phyloP scores from a whole-genome alignment of 2,329 filamentous ascomycete species.

The Cryphonectria japonica region DNA sequence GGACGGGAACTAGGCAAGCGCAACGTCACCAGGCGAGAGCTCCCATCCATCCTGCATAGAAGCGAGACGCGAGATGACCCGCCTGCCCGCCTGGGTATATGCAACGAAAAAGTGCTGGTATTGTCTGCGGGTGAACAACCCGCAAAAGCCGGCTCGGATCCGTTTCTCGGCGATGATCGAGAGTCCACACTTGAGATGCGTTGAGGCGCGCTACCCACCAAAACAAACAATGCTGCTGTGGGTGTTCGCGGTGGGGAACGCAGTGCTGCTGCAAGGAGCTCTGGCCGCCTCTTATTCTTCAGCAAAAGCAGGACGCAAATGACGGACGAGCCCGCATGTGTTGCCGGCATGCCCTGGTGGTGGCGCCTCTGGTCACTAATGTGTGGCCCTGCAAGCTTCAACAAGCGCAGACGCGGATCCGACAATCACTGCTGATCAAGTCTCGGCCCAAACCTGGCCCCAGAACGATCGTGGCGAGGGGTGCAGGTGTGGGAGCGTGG shows the following conservation, averaged over 20 bases:
- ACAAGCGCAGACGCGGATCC: slow-evolving; percentile 16
- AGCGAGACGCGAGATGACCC: slow-evolving; percentile 22
- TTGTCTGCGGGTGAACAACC: slow-evolving; percentile 8
- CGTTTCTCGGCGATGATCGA: slow-evolving; percentile 6
- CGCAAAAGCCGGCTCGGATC: slow-evolving; percentile 8
- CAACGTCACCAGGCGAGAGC: slow-evolving; percentile 13
- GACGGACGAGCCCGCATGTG: slow-evolving; percentile 25
- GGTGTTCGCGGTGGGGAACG: slow-evolving; percentile 1
- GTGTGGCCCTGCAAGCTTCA: not conserved
- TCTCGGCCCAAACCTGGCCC: not conserved
- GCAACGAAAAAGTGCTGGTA: slow-evolving; percentile 2
- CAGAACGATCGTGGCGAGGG: not conserved
- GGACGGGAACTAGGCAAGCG: not conserved
- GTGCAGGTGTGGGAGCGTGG: slow-evolving; percentile 14
- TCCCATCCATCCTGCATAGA: slow-evolving; percentile 9
- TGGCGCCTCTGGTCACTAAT: not conserved
- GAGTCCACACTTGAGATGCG: not conserved
- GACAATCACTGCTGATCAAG: slow-evolving; percentile 8
- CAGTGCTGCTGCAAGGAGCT: slow-evolving; percentile 27
- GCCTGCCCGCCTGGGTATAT: slow-evolving; percentile 5
- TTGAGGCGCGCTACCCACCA: slow-evolving; percentile 18
- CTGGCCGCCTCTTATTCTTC: slow-evolving; percentile 26
- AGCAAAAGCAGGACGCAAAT: slow-evolving; percentile 21
- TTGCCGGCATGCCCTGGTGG: slow-evolving; percentile 22
- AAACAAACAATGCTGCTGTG: slow-evolving; percentile 4